Conservation (phyloP, 2,329 filamentous ascomycete species). For the Bimuria novae-zelandiae region DNA sequence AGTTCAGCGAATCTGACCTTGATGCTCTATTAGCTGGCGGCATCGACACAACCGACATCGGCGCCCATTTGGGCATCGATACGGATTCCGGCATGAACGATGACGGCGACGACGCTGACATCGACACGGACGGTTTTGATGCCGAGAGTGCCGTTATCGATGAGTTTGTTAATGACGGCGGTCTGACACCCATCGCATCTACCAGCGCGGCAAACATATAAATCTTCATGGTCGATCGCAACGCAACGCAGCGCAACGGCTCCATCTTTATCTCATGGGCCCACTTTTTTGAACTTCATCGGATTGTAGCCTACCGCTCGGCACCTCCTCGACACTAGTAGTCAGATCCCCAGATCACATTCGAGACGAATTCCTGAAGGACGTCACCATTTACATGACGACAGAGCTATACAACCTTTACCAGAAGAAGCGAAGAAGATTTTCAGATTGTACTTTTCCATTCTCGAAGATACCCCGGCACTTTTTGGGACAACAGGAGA, state of each 20-base stretch:
- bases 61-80: background rate
- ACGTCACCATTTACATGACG: too few relatives aligned
- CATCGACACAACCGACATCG: conserved; percentile 6
- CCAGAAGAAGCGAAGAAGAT: background rate
- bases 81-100: conserved; percentile 21
- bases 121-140: conserved; percentile 34
- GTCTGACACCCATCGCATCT: conserved; percentile 27
- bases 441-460: background rate
- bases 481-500: background rate
- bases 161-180: conserved; percentile 27
- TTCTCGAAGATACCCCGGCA: conserved; percentile 3
- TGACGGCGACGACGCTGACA: conserved; percentile 31
- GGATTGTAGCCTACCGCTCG: background rate
- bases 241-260: too few relatives aligned
- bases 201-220: conserved; percentile 4
- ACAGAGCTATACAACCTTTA: too few relatives aligned
- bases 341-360: background rate
- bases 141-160: conserved; percentile 31
- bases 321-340: background rate
- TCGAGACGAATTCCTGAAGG: background rate
- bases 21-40: conserved; percentile 5
- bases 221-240: background rate
- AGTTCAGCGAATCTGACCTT: background rate
- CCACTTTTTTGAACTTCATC: too few relatives aligned
- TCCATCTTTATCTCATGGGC: too few relatives aligned